These are phyloP conservation scores for Coemansia sp. DNA, from an alignment of 192 early-diverging fungal species.

Conservation along the genomic window DNA sequence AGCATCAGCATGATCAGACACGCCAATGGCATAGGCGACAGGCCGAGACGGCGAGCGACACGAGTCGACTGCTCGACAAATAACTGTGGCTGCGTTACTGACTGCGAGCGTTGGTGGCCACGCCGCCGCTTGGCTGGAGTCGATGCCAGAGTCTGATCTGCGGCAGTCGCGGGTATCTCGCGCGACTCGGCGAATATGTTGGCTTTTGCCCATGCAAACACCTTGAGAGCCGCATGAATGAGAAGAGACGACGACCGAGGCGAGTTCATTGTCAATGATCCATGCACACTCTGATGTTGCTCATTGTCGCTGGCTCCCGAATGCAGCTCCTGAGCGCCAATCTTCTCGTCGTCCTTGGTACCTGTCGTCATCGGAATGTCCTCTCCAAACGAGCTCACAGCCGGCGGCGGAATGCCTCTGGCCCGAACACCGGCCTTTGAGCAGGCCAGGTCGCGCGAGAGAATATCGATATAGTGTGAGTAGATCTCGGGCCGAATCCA, in stretches of 20 bases:
- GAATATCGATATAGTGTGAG: constrained; percentile 79
- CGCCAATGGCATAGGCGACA: constrained; percentile 52
- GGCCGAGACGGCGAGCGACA: constrained; percentile 53
- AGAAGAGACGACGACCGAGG: constrained; percentile 41
- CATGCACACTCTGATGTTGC: neutral
- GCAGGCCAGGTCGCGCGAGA: constrained; percentile 83
- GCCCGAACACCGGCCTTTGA: constrained; percentile 18
- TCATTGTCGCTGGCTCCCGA: neutral
- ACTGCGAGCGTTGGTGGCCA: constrained; percentile 31
- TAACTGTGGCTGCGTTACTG: constrained; percentile 44
- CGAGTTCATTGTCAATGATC: neutral
- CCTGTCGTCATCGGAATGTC: neutral
- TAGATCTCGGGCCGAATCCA: constrained; percentile 89
- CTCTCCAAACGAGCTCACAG: neutral
- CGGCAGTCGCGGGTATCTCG: neutral
- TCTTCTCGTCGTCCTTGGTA: constrained; percentile 15
- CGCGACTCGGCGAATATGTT: constrained; percentile 9
- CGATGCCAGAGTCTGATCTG: neutral
- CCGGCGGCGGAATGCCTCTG: constrained; percentile 9
- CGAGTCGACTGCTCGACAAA: constrained; percentile 54
- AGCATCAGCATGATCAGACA: constrained; percentile 53
- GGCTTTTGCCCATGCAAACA: constrained; percentile 21
- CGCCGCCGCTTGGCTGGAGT: constrained; percentile 9
- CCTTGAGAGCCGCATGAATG: constrained; percentile 26
- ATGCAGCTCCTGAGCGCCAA: constrained; percentile 11